Base-by-base conservation (phyloP, 2,329 filamentous ascomycete genomes). In the Fusarium kyushuense region DNA sequence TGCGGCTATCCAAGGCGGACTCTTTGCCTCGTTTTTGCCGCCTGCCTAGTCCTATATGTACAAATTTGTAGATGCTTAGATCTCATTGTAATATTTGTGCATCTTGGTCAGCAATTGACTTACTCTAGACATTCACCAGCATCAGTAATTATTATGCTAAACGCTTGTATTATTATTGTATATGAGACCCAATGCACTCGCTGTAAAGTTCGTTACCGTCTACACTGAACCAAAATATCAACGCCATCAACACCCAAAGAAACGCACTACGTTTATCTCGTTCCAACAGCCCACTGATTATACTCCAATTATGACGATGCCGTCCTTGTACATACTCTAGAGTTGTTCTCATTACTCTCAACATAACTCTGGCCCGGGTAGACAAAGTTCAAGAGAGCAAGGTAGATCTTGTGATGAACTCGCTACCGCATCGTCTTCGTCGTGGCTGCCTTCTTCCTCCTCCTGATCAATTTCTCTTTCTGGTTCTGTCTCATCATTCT, bases 21-120 rank as follows among this genome's bases (percentile, higher is more conserved):
- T 99, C 41, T 99, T 93, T 82, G 90, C 94, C 6, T 94, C 89
- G 5, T 99, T 99, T 77, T 84, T 99, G 48, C 96, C 96, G 7
- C 96, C 96, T 41, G 96, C 96, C 23, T 97, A 70, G 54, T 7
- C 25, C 23, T 21, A 35, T 19, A 14, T 23, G 12, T 16, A 21
- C 8, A 47, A 9, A 14, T 6, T 29, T 19, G 10, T 23, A 36
- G 17, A 21, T 27, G 17, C 27, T 21, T n/a, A 32, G n/a, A 10
- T 29, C 12, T 19, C 19, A 23, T 17, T 16, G n/a, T 54, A 14
- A 19, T 19, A 14, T 7, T 12, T 27, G 16, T 8, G 6, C 25
- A 43, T 43, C 2, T 2, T 43, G 17, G 17, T 29, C 25, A 43
- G 25, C 29, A 17, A n/a, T 23, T 27, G 11, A 43, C 48, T 43